A percentile compares a stretch with the other conserved stretches of the same genome.
phyloP scores from a whole-genome alignment of 2,329 filamentous ascomycete genomes.

The Clarireedia homoeocarpa region DNA sequence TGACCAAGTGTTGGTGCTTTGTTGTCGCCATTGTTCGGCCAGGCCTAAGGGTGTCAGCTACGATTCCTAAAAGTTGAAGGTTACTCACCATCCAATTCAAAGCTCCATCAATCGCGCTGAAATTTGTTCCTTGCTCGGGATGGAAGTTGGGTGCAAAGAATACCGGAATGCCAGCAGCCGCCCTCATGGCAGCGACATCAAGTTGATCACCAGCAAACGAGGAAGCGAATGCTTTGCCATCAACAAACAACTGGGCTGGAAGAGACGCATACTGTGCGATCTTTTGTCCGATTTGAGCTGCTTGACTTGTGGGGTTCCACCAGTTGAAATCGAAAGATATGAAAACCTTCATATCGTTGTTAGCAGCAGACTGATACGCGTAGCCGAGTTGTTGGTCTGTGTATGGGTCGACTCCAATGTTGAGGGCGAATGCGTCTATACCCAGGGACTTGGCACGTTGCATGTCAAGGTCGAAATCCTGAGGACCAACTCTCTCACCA shows the following conservation, averaged over 20 bases:
- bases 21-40: conserved; percentile 20
- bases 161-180: conserved; percentile 18
- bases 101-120: conserved; percentile 16
- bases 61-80: too few relatives aligned
- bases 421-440: conserved; percentile 31
- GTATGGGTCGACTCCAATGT: conserved; percentile 28
- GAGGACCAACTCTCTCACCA: conserved; percentile 13
- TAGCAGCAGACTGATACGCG: conserved; percentile 25
- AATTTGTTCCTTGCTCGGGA: conserved; percentile 13
- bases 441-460: conserved; percentile 25
- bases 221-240: conserved; percentile 32
- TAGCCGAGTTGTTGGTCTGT: conserved; percentile 24
- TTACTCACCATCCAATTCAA: conserved; percentile 19
- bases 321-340: conserved; percentile 29
- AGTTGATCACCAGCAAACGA: conserved; percentile 45
- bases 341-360: conserved; percentile 28
- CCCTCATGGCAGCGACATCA: conserved; percentile 33
- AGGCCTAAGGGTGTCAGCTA: conserved; percentile 11
- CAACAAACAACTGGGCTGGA: conserved; percentile 30
- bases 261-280: conserved; percentile 26
- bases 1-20: conserved; percentile 17
- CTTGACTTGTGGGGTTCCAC: conserved; percentile 11
- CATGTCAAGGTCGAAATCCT: conserved; percentile 18
- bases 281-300: conserved; percentile 20
- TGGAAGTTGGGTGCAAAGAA: conserved; percentile 22